phyloP scores from a whole-genome alignment of 1,284 basidiomycete species.

The Golubevia pallescens region DNA sequence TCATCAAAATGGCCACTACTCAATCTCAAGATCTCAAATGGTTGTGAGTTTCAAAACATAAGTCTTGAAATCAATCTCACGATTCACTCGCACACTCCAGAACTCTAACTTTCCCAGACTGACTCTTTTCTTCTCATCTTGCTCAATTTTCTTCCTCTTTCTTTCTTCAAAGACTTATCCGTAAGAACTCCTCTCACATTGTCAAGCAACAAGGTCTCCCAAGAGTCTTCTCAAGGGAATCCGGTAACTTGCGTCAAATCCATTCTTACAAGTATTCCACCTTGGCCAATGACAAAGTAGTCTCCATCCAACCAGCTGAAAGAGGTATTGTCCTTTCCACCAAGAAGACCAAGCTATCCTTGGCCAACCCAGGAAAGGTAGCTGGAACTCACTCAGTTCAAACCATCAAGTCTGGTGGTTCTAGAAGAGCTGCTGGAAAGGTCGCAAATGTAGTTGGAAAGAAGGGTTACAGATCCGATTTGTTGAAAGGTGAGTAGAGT shows the following conservation, averaged over 20 bases:
- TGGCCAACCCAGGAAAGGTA: slow-evolving; percentile 28
- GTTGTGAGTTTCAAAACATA: too few species aligned
- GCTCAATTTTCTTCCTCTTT: too few species aligned
- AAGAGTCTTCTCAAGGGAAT: slow-evolving; percentile 61
- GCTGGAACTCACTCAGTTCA: slow-evolving; percentile 21
- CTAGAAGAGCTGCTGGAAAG: slow-evolving; percentile 46
- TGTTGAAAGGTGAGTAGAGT: slow-evolving; percentile 49
- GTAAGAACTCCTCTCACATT: slow-evolving; percentile 53
- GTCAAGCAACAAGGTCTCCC: slow-evolving; percentile 62
- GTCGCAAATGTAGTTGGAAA: slow-evolving; percentile 55
- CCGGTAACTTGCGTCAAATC: slow-evolving; percentile 50
- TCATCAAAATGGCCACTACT: too few species aligned
- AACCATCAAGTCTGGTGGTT: slow-evolving; percentile 42
- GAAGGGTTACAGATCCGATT: slow-evolving; percentile 58
- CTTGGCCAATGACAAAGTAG: slow-evolving; percentile 56
- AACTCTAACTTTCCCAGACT: too few species aligned
- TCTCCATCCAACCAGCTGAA: slow-evolving; percentile 41
- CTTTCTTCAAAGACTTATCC: slow-evolving; percentile 19
- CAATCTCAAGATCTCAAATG: too few species aligned
- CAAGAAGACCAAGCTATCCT: slow-evolving; percentile 49
- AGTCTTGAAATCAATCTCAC: too few species aligned
- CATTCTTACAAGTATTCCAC: slow-evolving; percentile 63
- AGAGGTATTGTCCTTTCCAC: slow-evolving; percentile 50
- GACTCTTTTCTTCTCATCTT: too few species aligned
- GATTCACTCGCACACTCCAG: too few species aligned